A percentile compares a stretch with the other conserved stretches of the same genome.
Conservation (phyloP, 83 land plant genomes). For the Picea abies region DNA sequence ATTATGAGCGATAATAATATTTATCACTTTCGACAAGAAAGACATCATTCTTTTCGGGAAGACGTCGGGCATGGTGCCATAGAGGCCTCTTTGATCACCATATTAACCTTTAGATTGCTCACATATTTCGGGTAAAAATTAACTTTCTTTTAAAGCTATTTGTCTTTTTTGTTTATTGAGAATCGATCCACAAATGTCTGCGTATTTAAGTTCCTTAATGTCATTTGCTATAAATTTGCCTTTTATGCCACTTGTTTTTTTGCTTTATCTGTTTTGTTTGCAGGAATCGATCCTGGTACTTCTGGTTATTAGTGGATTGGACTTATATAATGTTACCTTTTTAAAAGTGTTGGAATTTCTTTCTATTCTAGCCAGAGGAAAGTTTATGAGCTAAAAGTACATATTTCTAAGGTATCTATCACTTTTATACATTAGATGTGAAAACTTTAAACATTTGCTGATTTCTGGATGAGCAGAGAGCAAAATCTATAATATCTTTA, state of each 20-base stretch:
- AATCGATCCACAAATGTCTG: too few species aligned
- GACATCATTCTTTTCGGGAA: constrained; percentile 17
- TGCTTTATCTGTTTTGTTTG: neutral
- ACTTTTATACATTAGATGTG: neutral
- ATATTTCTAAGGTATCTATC: neutral
- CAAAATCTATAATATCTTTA: too few species aligned
- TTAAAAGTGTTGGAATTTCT: too few species aligned
- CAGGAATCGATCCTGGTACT: neutral
- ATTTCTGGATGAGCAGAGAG: neutral
- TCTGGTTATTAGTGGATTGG: neutral
- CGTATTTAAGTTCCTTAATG: too few species aligned
- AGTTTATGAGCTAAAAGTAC: neutral
- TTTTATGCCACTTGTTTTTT: neutral
- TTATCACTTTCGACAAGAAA: neutral
- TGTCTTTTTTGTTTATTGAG: too few species aligned
- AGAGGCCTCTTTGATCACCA: constrained; percentile 28
- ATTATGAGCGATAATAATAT: neutral
- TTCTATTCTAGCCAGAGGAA: neutral
- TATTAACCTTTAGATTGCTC: constrained; percentile 24
- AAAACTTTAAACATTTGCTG: neutral
- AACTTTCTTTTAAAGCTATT: neutral
- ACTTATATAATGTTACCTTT: neutral
- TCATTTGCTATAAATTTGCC: neutral
- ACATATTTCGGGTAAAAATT: constrained; percentile 22
- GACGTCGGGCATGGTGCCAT: constrained; percentile 32